Evolutionary conservation across 202 grass and related monocot genomes (phyloP).

Genomic region (Bolboschoenoplectus hybrid): DNA sequence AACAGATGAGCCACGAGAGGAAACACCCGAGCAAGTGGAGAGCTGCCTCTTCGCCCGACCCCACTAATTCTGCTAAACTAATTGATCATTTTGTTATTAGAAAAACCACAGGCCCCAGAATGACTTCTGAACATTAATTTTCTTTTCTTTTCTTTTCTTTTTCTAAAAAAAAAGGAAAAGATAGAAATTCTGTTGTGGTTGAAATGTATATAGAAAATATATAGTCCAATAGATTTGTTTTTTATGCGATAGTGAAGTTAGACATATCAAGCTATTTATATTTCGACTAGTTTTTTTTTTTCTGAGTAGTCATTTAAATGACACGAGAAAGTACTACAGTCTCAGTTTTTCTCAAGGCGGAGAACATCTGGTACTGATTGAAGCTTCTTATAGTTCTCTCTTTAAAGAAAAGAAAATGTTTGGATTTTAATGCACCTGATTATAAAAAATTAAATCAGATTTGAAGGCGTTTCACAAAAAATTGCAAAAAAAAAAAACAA

Average conservation of each 20-base stretch:
- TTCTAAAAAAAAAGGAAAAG: background rate
- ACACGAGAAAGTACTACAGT: background rate
- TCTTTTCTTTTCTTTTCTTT: background rate
- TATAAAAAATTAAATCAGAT: background rate
- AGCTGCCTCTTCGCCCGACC: constrained; percentile 68
- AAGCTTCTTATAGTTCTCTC: background rate
- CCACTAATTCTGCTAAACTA: constrained; percentile 62
- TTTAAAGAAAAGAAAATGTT: background rate
- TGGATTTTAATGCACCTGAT: background rate
- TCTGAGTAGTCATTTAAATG: background rate
- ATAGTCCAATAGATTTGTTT: constrained; percentile 4
- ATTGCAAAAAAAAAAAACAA: background rate
- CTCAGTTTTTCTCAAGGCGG: background rate
- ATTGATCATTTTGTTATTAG: constrained; percentile 82
- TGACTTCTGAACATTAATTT: constrained; percentile 30
- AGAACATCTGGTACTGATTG: background rate
- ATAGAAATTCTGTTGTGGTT: background rate
- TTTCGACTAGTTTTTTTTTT: background rate
- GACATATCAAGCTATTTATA: background rate
- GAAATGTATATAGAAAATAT: constrained; percentile 33
- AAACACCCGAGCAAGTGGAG: constrained; percentile 88
- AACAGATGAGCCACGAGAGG: constrained; percentile 64
- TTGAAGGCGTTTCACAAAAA: background rate
- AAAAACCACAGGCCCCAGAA: constrained; percentile 48
- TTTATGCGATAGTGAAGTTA: constrained; percentile 6